Evolutionary conservation across 2,329 filamentous ascomycete species (phyloP), one percentile per base, ranked within the genome.

Genomic region (Fusarium drepaniforme): DNA sequence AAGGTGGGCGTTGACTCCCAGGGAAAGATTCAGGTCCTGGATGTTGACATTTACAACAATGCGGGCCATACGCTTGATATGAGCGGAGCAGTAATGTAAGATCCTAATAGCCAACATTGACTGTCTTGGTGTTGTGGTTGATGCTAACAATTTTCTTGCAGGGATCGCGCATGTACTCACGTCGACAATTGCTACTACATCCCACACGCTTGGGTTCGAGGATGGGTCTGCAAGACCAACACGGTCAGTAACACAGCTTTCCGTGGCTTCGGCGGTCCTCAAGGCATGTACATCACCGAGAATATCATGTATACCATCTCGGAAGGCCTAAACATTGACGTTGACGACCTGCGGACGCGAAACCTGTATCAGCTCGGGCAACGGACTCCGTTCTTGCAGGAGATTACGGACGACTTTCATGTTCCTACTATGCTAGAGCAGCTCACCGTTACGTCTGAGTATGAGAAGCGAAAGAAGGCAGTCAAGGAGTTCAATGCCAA

Each of bases 1-100:
- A 97, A 96, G 83, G 92, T 97, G 13, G 95, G 91, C 15, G 93
- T 97, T 62, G 96, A 93, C 81, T 95, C 94, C 74, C 93, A 97
- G 75, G 95, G 95, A 38, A 97, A 93, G 81, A 86, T 98, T 21
- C 91, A 96, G 81, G 95, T 94, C 1, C 89, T 97, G 18, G 94
- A 97, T 75, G 91, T 93, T 13, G 94, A 97, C 78, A 86, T 97
- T 9, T 97, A 94, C 85, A 92, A 92, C 85, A 98, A 98, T 78
- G 95, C 91, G 33, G 95, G 95, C 5, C 96, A 92, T 92, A 84
- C 86, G 4, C 89, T 89, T 77, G 89, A 91, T 80, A 83, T 91
- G 46, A 90, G 88, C 73, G 86, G 90, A 16, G 94, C 94, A 2
- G 94, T 97, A 1, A 72, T 72, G 69, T 71, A 33, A 68, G 69